phyloP scores from a whole-genome alignment of 2,329 filamentous ascomycete species.

The Exophiala alcalophila region DNA sequence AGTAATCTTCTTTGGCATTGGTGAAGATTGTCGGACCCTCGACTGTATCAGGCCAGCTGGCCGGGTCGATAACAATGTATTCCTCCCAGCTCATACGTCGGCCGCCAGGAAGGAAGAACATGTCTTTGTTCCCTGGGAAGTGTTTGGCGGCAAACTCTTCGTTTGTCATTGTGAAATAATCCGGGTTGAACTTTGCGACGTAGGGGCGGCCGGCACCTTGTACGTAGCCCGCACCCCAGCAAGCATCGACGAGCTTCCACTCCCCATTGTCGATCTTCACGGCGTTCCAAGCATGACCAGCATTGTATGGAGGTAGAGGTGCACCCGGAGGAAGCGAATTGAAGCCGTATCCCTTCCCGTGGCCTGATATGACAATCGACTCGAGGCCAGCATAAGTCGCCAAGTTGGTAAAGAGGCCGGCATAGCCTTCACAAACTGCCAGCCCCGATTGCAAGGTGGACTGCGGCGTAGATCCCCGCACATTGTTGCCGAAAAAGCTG shows the following conservation, averaged over 20 bases:
- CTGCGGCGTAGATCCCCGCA: conserved; percentile 66
- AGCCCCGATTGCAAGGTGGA: conserved; percentile 72
- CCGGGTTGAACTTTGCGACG: conserved; percentile 64
- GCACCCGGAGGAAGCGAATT: conserved; percentile 60
- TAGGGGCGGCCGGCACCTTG: conserved; percentile 56
- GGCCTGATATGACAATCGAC: conserved; percentile 68
- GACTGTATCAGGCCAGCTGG: conserved; percentile 41
- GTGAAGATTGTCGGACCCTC: conserved; percentile 48
- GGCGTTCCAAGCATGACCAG: conserved; percentile 87
- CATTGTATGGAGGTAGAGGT: conserved; percentile 60
- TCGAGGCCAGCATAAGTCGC: conserved; percentile 77
- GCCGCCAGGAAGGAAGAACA: conserved; percentile 75
- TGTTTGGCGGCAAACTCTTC: conserved; percentile 78
- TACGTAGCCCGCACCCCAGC: conserved; percentile 84
- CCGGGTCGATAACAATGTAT: conserved; percentile 65
- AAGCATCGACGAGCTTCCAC: conserved; percentile 90
- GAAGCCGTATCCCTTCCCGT: conserved; percentile 84
- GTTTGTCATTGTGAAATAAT: conserved; percentile 62
- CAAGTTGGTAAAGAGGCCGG: conserved; percentile 74
- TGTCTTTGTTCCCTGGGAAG: conserved; percentile 65
- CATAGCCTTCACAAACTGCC: conserved; percentile 91
- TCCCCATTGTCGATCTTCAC: conserved; percentile 79
- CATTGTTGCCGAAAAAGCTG: conserved; percentile 70
- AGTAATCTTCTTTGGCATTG: conserved; percentile 48
- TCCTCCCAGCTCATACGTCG: conserved; percentile 71